These are phyloP conservation scores for Lachnellula cervina DNA, from an alignment of 2,329 filamentous ascomycete species.

Conservation along the genomic window DNA sequence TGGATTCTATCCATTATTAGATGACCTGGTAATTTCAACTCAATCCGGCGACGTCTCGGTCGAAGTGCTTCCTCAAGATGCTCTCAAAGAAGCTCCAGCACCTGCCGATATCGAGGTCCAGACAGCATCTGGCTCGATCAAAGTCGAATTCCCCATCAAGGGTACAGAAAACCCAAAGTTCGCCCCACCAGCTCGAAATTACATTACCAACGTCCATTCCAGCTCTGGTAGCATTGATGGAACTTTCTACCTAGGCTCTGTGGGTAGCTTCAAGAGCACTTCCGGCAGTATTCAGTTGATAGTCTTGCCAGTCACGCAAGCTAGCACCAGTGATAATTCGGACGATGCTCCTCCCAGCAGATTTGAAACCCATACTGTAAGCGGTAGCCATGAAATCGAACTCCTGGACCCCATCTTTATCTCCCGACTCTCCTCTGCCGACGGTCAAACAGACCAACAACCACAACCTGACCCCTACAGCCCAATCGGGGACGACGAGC, in stretches of 20 bases:
- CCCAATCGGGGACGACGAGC: slow-evolving; percentile 16
- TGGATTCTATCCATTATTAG: slow-evolving; percentile 27
- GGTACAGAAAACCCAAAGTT: slow-evolving; percentile 5
- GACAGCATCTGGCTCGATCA: slow-evolving; percentile 23
- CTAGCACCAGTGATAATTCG: background rate
- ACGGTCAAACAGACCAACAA: background rate
- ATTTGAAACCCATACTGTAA: slow-evolving; percentile 25
- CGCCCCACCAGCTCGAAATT: slow-evolving; percentile 25
- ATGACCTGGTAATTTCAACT: slow-evolving; percentile 21
- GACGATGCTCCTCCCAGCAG: slow-evolving; percentile 4
- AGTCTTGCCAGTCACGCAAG: slow-evolving; percentile 22
- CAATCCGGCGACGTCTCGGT: slow-evolving; percentile 24
- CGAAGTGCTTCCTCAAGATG: slow-evolving; percentile 18
- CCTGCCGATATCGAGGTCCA: slow-evolving; percentile 24
- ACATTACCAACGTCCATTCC: slow-evolving; percentile 26
- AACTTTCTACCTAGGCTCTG: slow-evolving; percentile 24
- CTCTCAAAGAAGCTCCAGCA: slow-evolving; percentile 16
- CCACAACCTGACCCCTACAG: slow-evolving; percentile 1
- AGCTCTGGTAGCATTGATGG: slow-evolving; percentile 23
- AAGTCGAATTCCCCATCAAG: slow-evolving; percentile 19
- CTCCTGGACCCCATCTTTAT: slow-evolving; percentile 26
- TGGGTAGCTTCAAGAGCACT: slow-evolving; percentile 17
- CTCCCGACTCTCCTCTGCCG: slow-evolving; percentile 8
- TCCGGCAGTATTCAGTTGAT: slow-evolving; percentile 20
- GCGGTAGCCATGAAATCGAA: slow-evolving; percentile 19